phyloP scores from a whole-genome alignment of 2,329 filamentous ascomycete genomes.

The Stagonosporopsis tanaceti region DNA sequence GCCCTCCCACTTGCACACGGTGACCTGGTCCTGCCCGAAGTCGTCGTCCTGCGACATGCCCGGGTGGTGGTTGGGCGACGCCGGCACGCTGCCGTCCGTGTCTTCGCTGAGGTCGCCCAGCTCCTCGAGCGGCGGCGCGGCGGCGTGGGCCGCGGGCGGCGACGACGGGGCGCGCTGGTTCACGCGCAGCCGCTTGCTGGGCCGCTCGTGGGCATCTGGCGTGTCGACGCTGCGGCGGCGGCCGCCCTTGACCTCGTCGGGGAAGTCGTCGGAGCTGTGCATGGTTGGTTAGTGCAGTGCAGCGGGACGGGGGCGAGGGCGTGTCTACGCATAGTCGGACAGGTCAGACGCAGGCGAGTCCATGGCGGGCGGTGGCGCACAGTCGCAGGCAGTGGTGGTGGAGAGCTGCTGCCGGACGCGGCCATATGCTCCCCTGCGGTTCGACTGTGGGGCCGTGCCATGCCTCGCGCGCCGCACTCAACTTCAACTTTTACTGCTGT shows the following conservation, averaged over 20 bases:
- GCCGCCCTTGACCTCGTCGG: constrained; percentile 62
- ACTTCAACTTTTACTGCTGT: constrained; percentile 6
- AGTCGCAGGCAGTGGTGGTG: background rate
- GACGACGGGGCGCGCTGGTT: constrained; percentile 49
- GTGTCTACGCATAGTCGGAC: constrained; percentile 62
- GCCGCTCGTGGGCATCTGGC: constrained; percentile 52
- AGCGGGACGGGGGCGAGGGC: background rate
- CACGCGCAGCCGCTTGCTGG: constrained; percentile 48
- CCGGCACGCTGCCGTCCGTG: constrained; percentile 79
- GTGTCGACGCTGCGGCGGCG: constrained; percentile 55
- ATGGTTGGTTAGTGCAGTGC: background rate
- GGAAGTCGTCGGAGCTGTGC: constrained; percentile 64
- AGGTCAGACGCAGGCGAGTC: constrained; percentile 69
- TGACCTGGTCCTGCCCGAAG: constrained; percentile 55
- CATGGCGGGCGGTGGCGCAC: constrained; percentile 39
- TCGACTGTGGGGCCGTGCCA: constrained; percentile 9
- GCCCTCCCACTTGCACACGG: constrained; percentile 60
- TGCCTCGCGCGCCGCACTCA: constrained; percentile 6
- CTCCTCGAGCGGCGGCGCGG: constrained; percentile 32
- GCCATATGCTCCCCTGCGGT: constrained; percentile 2
- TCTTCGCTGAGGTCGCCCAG: constrained; percentile 83
- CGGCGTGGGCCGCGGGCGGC: constrained; percentile 29
- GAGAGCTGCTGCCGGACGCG: constrained; percentile 3
- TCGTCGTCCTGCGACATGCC: constrained; percentile 53
- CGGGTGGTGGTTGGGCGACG: constrained; percentile 54